Evolutionary conservation across 2,329 filamentous ascomycete genomes (phyloP), one percentile per base, ranked within the genome.

Genomic region (Rutstroemia sp.): DNA sequence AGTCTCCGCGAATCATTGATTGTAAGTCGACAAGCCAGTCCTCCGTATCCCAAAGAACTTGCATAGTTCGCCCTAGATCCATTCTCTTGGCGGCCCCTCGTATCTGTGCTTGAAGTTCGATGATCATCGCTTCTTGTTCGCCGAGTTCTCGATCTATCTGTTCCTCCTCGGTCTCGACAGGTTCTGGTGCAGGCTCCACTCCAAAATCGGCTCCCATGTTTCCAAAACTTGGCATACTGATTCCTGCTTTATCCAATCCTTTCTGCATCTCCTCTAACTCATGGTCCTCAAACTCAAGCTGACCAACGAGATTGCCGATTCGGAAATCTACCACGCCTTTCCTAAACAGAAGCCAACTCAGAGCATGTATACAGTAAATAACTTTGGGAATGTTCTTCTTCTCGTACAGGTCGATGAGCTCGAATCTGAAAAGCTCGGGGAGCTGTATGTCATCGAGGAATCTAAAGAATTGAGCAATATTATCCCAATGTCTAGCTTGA

Each of bases 341-440:
- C 49, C 94, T 87, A 72, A 89, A 96, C 10, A 99, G 78, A n/a
- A 99, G 79, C 91, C 92, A 99, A 70, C 92, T 97, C 17, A 99
- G 77, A 0, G 94, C 94, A 67, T 99, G 94, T 52, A 99, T 94
- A 69, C 94, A 99, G 74, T 99, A 95, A 60, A 99, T 99, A 69
- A 97, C 95, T 72, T 97, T 99, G 4, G 94, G 94, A 1, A 97
- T 95, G 67, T 99, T 99, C 74, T 99, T 99, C 78, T 97, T 99
- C 73, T 99, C 95, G 75, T 99, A 99, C 12, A 99, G 75, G 72
- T 99, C 94, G 61, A 97, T 95, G 47, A 97, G 78, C 71, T 99
- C 94, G 71, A 99, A 99, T 57, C 92, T 85, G 71, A 99, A 99
- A 17, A 99, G 80, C 65, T 99, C 95, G 1, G 94, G 94, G 3